Base-by-base conservation (phyloP, 331 rosid species). In the Rosa hybrid region DNA sequence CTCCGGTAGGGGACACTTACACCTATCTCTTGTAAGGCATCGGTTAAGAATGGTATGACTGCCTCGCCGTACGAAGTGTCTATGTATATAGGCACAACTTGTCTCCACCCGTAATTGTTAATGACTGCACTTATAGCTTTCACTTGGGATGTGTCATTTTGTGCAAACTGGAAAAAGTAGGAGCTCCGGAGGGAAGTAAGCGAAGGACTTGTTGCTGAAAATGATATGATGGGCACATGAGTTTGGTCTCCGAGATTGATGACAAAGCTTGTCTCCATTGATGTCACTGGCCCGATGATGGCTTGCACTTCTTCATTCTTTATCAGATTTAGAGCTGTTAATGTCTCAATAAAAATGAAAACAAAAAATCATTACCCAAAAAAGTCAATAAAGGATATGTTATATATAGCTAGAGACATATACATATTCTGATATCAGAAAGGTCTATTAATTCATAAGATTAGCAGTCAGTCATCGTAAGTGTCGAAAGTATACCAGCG, bases 201-300 rank as follows among this genome's bases (percentile, higher is more conserved):
- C 17, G 59, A 53, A 53, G 59, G 59, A n/a, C 59, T 53, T 53
- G 59, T 53, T 53, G 21, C 59, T 17, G 59, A 53, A 53, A 53
- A 53, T 0, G 59, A 53, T 53, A 17, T 53, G 18, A 53, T 6
- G 18, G 59, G 21, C 17, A 53, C 59, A 6, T 53, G 59, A 5
- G 59, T 9, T 6, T 53, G n/a, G 0, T 53, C 6, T 17, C 59
- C 59, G 18, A 53, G 59, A 2, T 17, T 17, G 5, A 17, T 53
- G 7, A 53, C 21, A 53, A 53, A 53, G 59, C 41, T 45, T 30
- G 86, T 27, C 12, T 83, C 59, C 81, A 7, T 78, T 2, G 86
- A 81, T 74, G 56, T 27, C 49, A n/a, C 60, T 63, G 86, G 90
- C 12, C 88, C 90, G 6, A 87, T 56, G 60, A 87, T 82, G 23